Evolutionary conservation across 1,139 yeast genomes (phyloP), one percentile per base, ranked within the genome.

Genomic region (Lodderomyces theae): DNA sequence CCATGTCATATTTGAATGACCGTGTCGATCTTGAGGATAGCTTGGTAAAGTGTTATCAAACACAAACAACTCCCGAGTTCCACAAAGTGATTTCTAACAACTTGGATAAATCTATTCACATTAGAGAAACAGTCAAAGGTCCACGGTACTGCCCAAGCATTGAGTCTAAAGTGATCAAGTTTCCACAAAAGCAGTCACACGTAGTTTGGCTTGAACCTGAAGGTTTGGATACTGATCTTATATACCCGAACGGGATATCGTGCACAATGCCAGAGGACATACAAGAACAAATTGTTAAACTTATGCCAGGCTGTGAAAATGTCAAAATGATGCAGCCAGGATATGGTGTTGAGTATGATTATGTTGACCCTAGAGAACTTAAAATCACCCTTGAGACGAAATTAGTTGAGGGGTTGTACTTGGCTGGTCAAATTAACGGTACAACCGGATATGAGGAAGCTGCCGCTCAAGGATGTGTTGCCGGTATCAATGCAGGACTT

Each of bases 401-500:
- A 54, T 63, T 79, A 5, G 80, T 94, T 1, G 66, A 73, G 13
- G 97, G 97, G 0, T 64, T 94, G 34, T 94, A 67, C 56, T 69
- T 94, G 40, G 99, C 98, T 0, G 99, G 99, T 1, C 99, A 94
- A 62, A 94, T 94, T 34, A 94, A 94, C 57, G 99, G 99, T 34
- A 94, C 99, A 1, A 94, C 99, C 0, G 99, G 99, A 0, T 94
- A 94, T 54, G 99, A 94, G 64, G 99, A 94, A 59, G 99, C 99
- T 0, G 96, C 97, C 2, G 83, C 97, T 0, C 98, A 92, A 57
- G 99, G 99, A 1, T 75, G 90, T 43, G 66, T 94, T 38, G 98
- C 99, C 1, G 99, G 99, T 5, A 84, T 90, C 30, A 94, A 94
- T 58, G 97, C 98, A 0, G 92, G 90, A 0, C 67, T 82, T 19